Evolutionary conservation across 2,329 filamentous ascomycete species (phyloP).

Genomic region (Alternaria arborescens): DNA sequence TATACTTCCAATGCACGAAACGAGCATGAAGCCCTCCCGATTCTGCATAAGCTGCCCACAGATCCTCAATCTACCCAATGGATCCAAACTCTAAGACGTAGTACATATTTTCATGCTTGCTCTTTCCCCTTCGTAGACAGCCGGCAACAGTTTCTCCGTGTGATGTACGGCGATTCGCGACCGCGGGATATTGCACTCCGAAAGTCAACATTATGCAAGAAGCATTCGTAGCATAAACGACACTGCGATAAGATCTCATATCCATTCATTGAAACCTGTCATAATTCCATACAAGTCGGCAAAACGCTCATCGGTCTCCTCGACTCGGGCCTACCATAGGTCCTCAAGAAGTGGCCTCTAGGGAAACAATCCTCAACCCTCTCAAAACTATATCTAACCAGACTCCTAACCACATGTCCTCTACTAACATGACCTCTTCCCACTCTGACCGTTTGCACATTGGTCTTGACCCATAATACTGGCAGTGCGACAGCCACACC

Average conservation of each 20-base stretch:
- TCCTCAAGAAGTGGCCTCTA: slow-evolving; percentile 8
- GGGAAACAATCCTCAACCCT: slow-evolving; percentile 13
- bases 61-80: too few relatives aligned
- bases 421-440: slow-evolving; percentile 12
- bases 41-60: too few relatives aligned
- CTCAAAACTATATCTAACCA: slow-evolving; percentile 12
- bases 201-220: background rate
- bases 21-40: background rate
- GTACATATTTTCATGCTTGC: too few relatives aligned
- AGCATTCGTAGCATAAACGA: background rate
- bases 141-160: too few relatives aligned
- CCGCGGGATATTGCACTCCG: background rate
- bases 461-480: slow-evolving; percentile 7
- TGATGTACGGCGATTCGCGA: background rate
- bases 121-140: too few relatives aligned
- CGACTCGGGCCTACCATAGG: slow-evolving; percentile 6
- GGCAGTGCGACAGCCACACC: slow-evolving; percentile 13
- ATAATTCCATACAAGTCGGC: slow-evolving; percentile 6
- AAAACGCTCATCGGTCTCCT: slow-evolving; percentile 1
- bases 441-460: slow-evolving; percentile 9
- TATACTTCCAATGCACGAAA: too few relatives aligned
- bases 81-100: too few relatives aligned
- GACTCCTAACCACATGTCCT: slow-evolving; percentile 10
- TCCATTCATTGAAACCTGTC: background rate
- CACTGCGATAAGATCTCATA: background rate